A percentile compares a stretch with the other conserved stretches of the same genome.
phyloP scores from a whole-genome alignment of 163 green algal genomes.

The Scenedesmus sp. region DNA sequence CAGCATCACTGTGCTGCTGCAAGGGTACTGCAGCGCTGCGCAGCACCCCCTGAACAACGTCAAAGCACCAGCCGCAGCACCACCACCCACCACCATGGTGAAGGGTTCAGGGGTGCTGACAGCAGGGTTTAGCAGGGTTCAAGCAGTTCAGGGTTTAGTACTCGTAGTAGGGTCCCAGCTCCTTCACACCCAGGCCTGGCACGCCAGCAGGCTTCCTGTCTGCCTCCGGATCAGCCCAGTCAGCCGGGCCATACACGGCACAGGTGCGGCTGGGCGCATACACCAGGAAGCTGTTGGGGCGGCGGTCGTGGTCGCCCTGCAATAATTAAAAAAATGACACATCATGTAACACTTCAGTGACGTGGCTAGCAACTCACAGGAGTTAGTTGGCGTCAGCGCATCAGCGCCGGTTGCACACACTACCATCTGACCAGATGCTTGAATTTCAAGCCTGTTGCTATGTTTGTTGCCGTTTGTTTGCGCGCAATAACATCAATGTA shows the following conservation, averaged over 20 bases:
- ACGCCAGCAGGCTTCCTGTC: constrained; percentile 82
- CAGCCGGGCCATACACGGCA: constrained; percentile 89
- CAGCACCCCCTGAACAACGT: neutral
- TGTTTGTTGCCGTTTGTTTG: too few species aligned
- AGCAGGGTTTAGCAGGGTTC: neutral
- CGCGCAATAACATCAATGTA: neutral
- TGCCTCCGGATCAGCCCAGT: constrained; percentile 84
- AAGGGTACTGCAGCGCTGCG: neutral
- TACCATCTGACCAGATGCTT: too few species aligned
- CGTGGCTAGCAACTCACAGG: neutral
- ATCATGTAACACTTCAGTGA: neutral
- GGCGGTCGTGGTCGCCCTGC: constrained; percentile 79
- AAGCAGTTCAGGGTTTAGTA: constrained; percentile 31
- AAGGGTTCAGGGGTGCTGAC: too few species aligned
- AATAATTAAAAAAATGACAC: neutral
- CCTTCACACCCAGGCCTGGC: constrained; percentile 91
- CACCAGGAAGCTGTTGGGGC: constrained; percentile 91
- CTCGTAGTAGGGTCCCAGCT: constrained; percentile 82
- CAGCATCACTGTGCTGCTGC: neutral
- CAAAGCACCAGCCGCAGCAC: neutral
- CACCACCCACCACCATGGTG: neutral
- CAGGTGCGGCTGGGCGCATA: constrained; percentile 88
- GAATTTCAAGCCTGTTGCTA: too few species aligned
- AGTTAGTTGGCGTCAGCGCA: too few species aligned
- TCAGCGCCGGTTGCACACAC: too few species aligned